phyloP scores from a whole-genome alignment of 169 alveolate species.

The Toxoplasma gondii region DNA sequence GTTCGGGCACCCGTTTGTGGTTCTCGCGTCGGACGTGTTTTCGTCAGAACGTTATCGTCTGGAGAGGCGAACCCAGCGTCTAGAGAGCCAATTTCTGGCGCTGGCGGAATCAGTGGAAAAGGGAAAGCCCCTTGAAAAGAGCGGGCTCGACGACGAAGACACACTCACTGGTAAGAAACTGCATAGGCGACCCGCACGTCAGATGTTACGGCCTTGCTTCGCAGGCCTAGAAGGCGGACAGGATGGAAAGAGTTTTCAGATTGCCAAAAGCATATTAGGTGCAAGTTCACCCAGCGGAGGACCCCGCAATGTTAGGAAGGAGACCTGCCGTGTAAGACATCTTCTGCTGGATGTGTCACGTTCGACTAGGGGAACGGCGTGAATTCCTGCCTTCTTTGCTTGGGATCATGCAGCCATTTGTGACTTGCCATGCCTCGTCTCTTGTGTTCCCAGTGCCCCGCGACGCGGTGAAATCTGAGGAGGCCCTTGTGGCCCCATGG shows the following conservation, averaged over 20 bases:
- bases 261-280: too few species aligned
- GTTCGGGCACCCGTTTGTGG: too few species aligned
- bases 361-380: too few species aligned
- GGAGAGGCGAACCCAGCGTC: constrained; percentile 50
- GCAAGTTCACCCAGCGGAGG: too few species aligned
- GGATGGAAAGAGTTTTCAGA: too few species aligned
- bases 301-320: too few species aligned
- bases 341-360: too few species aligned
- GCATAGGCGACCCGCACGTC: neutral
- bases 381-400: too few species aligned
- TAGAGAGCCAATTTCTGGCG: constrained; percentile 35
- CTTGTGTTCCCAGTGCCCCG: too few species aligned
- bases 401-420: too few species aligned
- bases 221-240: neutral
- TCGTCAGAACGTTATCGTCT: constrained; percentile 44
- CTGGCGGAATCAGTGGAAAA: constrained; percentile 34
- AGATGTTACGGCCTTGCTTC: neutral
- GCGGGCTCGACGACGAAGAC: neutral
- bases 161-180: neutral
- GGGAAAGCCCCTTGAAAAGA: constrained; percentile 20
- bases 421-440: too few species aligned
- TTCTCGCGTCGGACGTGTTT: neutral
- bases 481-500: constrained; percentile 89
- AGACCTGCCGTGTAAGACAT: too few species aligned
- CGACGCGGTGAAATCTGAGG: constrained; percentile 26